Evolutionary conservation across 306 rosid genomes (phyloP).

Genomic region (Styphnolobium japonicum): DNA sequence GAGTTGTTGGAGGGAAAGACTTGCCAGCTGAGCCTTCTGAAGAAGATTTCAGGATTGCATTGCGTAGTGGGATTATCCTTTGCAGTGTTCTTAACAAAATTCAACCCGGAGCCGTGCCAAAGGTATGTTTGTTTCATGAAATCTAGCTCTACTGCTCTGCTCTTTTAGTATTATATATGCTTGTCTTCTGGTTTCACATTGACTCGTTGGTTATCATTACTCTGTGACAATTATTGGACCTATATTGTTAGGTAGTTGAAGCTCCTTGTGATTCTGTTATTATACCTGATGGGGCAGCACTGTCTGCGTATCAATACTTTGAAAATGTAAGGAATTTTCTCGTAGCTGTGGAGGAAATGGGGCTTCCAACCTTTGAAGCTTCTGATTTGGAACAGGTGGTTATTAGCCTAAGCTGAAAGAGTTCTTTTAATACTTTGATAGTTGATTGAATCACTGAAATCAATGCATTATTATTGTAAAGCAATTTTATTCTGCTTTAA

Average conservation of each 20-base stretch:
- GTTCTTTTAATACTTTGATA: neutral
- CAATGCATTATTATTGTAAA: neutral
- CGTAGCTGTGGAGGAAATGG: constrained; percentile 39
- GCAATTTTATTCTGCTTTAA: neutral
- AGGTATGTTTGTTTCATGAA: constrained; percentile 43
- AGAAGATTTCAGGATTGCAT: constrained; percentile 75
- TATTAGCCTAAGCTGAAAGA: neutral
- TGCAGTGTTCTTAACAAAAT: constrained; percentile 83
- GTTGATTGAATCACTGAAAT: neutral
- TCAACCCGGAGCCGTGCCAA: constrained; percentile 75
- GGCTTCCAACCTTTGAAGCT: constrained; percentile 81
- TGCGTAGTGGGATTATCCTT: constrained; percentile 87
- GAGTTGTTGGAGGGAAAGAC: constrained; percentile 74
- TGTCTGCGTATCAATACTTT: constrained; percentile 42
- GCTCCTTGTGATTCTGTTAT: constrained; percentile 28
- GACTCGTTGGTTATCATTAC: neutral
- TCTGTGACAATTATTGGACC: neutral
- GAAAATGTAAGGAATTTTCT: constrained; percentile 51
- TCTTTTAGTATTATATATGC: neutral
- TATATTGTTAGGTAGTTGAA: constrained; percentile 41
- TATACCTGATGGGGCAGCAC: constrained; percentile 39
- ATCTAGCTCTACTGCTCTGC: neutral
- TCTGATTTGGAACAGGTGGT: constrained; percentile 87
- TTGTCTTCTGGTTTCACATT: constrained; percentile 15
- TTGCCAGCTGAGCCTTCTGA: constrained; percentile 84